Conservation (phyloP, 441 rosid genomes). For the Syzygium syzygioides region DNA sequence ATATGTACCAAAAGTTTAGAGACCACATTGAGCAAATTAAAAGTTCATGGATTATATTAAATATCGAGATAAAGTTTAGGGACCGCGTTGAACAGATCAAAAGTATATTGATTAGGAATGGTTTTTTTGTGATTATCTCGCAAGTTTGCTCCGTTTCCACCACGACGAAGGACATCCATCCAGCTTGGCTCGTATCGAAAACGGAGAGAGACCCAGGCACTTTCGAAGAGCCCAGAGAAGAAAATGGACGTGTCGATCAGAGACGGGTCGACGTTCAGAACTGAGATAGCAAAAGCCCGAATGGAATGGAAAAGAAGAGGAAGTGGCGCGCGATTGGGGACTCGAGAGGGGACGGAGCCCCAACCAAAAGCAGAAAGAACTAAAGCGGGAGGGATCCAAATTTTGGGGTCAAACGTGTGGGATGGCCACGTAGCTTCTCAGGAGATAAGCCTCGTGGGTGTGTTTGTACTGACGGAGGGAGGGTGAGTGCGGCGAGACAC, state of each 20-base stretch:
- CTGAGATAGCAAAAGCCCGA: neutral
- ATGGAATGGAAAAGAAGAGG: neutral
- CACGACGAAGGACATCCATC: neutral
- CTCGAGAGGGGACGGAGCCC: neutral
- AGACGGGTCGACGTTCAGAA: neutral
- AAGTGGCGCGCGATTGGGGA: constrained; percentile 9
- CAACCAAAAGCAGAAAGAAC: neutral
- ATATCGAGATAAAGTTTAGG: too few species aligned
- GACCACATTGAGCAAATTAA: too few species aligned
- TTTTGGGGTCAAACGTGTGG: constrained; percentile 18
- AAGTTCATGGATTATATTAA: too few species aligned
- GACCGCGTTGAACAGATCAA: too few species aligned
- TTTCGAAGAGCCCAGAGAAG: neutral
- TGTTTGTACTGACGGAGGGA: constrained; percentile 3
- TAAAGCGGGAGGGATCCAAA: constrained; percentile 7
- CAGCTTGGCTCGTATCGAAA: neutral
- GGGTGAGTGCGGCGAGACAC: neutral
- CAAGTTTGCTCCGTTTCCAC: neutral
- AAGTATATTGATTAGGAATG: too few species aligned
- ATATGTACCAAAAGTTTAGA: too few species aligned
- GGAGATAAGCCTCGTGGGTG: constrained; percentile 29
- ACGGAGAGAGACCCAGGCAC: neutral
- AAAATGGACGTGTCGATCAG: neutral
- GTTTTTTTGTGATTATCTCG: too few species aligned
- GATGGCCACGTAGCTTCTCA: constrained; percentile 1